Evolutionary conservation across 2,329 filamentous ascomycete genomes (phyloP).

Genomic region (Acephala macrosclerotiorum): DNA sequence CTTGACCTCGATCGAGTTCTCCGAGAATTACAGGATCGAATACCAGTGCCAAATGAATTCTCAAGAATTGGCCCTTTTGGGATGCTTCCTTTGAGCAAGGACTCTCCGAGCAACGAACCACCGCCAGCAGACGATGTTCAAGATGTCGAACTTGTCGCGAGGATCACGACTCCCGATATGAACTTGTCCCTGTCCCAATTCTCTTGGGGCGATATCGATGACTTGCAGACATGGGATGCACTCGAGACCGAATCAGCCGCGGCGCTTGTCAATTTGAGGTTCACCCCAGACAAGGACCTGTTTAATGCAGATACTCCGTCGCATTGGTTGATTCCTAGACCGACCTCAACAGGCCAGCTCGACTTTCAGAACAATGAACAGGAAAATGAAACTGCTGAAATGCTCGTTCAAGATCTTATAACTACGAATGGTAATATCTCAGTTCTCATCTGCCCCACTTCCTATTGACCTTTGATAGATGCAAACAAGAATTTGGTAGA

Average conservation of each 20-base stretch:
- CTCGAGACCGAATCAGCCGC: conserved; percentile 14
- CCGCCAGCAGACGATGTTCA: background rate
- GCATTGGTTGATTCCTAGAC: conserved; percentile 9
- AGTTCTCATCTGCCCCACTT: background rate
- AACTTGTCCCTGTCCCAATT: conserved; percentile 16
- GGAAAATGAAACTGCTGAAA: background rate
- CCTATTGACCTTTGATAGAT: background rate
- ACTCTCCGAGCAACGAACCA: background rate
- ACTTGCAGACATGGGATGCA: conserved; percentile 15
- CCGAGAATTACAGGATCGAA: conserved; percentile 20
- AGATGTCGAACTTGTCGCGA: background rate
- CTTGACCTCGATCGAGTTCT: conserved; percentile 25
- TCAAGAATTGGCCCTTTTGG: conserved; percentile 25
- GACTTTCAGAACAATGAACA: background rate
- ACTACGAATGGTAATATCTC: background rate
- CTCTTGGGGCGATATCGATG: conserved; percentile 14
- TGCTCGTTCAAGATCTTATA: background rate
- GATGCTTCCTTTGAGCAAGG: conserved; percentile 14
- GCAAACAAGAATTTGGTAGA: background rate
- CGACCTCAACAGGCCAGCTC: background rate
- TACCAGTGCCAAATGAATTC: conserved; percentile 10
- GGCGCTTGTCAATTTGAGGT: conserved; percentile 17
- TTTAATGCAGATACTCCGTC: conserved; percentile 7
- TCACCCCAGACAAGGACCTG: conserved; percentile 7
- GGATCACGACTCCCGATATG: conserved; percentile 14